Conservation (phyloP, 805 yeast species). For the Brettanomyces custersianus region DNA sequence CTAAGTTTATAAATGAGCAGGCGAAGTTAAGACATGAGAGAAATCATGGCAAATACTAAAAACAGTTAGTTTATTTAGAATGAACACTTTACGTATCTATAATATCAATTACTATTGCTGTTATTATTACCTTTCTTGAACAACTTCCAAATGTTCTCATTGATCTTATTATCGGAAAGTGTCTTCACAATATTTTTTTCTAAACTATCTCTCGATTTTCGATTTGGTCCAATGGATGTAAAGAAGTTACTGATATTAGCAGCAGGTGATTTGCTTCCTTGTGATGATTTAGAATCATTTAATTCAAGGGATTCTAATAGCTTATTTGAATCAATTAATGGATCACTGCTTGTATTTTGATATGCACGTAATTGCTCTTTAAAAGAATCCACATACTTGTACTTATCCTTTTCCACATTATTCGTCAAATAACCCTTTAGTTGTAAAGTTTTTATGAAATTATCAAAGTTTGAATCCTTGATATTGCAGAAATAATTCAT, state of each 20-base stretch:
- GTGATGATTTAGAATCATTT: no score
- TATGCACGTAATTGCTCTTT: slow-evolving; percentile 27
- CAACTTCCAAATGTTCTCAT: slow-evolving; percentile 53
- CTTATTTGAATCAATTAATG: slow-evolving; percentile 20
- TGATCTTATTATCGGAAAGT: slow-evolving; percentile 48
- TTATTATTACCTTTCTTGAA: slow-evolving; percentile 27
- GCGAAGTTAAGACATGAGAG: slow-evolving; percentile 59
- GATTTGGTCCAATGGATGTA: slow-evolving; percentile 1
- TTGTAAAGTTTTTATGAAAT: slow-evolving; percentile 56
- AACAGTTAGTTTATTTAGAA: neutral
- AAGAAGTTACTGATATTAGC: slow-evolving; percentile 6
- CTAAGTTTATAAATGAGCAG: slow-evolving; percentile 68
- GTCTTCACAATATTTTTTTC: slow-evolving; percentile 38
- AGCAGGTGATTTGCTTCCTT: slow-evolving; percentile 8
- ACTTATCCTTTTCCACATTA: slow-evolving; percentile 27
- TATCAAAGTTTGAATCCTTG: slow-evolving; percentile 52
- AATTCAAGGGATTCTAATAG: slow-evolving; percentile 19
- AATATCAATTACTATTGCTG: neutral
- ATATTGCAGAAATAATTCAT: slow-evolving; percentile 57
- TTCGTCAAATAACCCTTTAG: slow-evolving; percentile 42
- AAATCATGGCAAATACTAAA: slow-evolving; percentile 68
- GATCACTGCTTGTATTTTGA: slow-evolving; percentile 16
- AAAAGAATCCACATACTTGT: slow-evolving; percentile 31
- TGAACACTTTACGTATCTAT: neutral
- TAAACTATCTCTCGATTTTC: slow-evolving; percentile 26